These are phyloP conservation scores for Pilasporangium apinafurcum DNA, from an alignment of 352 stramenopile species.

Conservation along the genomic window DNA sequence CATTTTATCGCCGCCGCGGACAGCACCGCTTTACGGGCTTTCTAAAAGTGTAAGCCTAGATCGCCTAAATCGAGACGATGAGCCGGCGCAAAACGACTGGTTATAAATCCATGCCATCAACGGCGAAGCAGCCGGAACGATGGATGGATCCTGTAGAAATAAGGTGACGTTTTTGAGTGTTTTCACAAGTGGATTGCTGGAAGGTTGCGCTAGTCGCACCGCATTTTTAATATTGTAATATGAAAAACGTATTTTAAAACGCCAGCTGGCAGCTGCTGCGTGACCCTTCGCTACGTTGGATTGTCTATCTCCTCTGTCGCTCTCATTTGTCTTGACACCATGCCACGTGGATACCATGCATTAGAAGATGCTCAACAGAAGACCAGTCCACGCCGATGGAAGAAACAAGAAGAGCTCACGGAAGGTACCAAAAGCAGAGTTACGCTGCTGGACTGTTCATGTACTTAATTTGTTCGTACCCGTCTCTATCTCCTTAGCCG, in stretches of 20 bases:
- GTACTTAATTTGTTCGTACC: neutral
- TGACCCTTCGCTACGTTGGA: no score
- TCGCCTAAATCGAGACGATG: conserved; percentile 53
- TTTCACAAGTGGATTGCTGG: conserved; percentile 3
- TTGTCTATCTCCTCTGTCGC: no score
- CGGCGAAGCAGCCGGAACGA: conserved; percentile 9
- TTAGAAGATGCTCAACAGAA: conserved; percentile 8
- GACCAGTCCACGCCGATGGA: neutral
- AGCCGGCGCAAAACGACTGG: conserved; percentile 69
- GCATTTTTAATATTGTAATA: conserved; percentile 16
- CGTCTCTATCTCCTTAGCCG: conserved; percentile 21
- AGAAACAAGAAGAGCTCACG: conserved; percentile 16
- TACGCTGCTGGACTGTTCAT: neutral
- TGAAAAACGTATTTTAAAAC: conserved; percentile 3
- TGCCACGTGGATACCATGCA: conserved; percentile 21
- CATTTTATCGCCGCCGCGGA: conserved; percentile 40
- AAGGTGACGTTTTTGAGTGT: conserved; percentile 1
- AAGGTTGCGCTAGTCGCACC: neutral
- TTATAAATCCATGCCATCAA: conserved; percentile 37
- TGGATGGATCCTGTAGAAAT: conserved; percentile 6
- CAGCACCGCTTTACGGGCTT: conserved; percentile 32
- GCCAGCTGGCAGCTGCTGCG: neutral
- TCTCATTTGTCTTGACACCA: neutral
- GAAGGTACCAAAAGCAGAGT: conserved; percentile 16
- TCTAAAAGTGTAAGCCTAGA: conserved; percentile 74